phyloP scores from a whole-genome alignment of 2,329 filamentous ascomycete species.

The Fusarium sp. region DNA sequence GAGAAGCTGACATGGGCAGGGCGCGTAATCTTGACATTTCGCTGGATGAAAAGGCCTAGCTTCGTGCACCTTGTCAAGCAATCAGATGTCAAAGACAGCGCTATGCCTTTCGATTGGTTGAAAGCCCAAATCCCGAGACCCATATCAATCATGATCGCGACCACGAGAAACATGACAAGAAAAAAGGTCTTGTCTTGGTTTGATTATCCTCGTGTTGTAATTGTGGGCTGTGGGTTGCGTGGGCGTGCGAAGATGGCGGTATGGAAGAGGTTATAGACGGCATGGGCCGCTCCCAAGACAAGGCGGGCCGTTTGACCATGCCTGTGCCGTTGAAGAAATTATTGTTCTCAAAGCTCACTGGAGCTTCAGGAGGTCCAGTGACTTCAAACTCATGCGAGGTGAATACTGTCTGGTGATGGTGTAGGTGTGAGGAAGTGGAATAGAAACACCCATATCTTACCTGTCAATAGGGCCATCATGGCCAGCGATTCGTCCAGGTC shows the following conservation, averaged over 20 bases:
- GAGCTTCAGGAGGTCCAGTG: constrained; percentile 56
- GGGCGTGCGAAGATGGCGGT: constrained; percentile 19
- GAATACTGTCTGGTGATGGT: constrained; percentile 44
- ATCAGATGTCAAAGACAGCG: constrained; percentile 55
- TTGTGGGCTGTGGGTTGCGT: constrained; percentile 17
- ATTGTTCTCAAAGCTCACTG: constrained; percentile 49
- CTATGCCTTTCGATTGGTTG: constrained; percentile 54
- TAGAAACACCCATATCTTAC: constrained; percentile 68
- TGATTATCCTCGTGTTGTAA: constrained; percentile 1
- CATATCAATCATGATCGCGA: constrained; percentile 32
- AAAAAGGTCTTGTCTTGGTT: constrained; percentile 7
- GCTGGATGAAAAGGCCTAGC: constrained; percentile 56
- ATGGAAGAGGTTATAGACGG: constrained; percentile 16
- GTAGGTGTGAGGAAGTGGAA: constrained; percentile 43
- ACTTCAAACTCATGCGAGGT: constrained; percentile 57
- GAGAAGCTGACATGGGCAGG: constrained; percentile 47
- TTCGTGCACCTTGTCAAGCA: constrained; percentile 56
- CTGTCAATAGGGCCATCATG: constrained; percentile 86
- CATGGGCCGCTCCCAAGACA: constrained; percentile 30
- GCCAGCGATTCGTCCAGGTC: constrained; percentile 78
- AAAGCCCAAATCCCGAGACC: constrained; percentile 15
- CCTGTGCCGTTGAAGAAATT: constrained; percentile 24
- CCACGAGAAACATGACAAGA: constrained; percentile 15
- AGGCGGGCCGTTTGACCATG: constrained; percentile 32
- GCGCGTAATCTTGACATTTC: constrained; percentile 64